Conservation (phyloP, 2,329 filamentous ascomycete species). For the Xylariales sp. region DNA sequence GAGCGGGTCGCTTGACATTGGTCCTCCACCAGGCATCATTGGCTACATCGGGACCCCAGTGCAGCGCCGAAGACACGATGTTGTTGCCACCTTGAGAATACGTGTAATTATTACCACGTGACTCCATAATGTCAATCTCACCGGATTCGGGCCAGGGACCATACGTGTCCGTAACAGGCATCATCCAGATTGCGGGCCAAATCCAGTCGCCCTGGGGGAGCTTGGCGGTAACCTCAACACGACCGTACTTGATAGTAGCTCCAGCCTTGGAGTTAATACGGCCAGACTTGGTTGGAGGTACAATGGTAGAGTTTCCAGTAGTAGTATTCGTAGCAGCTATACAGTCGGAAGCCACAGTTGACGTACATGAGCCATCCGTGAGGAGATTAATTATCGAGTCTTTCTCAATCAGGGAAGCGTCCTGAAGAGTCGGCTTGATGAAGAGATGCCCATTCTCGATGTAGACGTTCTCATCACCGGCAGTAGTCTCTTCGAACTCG, state of each 20-base stretch:
- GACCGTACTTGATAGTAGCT: slow-evolving; percentile 71
- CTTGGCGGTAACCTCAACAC: slow-evolving; percentile 74
- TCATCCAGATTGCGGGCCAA: slow-evolving; percentile 91
- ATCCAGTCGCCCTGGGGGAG: slow-evolving; percentile 78
- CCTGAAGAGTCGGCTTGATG: slow-evolving; percentile 75
- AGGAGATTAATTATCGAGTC: slow-evolving; percentile 66
- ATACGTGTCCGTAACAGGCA: slow-evolving; percentile 68
- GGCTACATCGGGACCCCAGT: slow-evolving; percentile 70
- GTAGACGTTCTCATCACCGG: slow-evolving; percentile 68
- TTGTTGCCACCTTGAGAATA: slow-evolving; percentile 77
- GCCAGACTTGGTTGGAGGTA: slow-evolving; percentile 73
- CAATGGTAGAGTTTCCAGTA: slow-evolving; percentile 62
- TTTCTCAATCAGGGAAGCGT: slow-evolving; percentile 58
- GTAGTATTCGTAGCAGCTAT: slow-evolving; percentile 70
- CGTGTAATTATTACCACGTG: slow-evolving; percentile 75
- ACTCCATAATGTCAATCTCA: slow-evolving; percentile 80
- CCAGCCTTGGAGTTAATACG: slow-evolving; percentile 71
- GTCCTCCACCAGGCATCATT: slow-evolving; percentile 82
- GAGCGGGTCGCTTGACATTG: slow-evolving; percentile 69
- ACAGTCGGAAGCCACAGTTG: slow-evolving; percentile 54
- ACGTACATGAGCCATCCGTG: slow-evolving; percentile 63
- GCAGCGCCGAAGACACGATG: slow-evolving; percentile 71
- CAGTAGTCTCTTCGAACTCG: slow-evolving; percentile 74
- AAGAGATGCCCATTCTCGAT: slow-evolving; percentile 63
- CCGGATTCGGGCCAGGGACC: slow-evolving; percentile 75